Evolutionary conservation across 2,329 filamentous ascomycete genomes (phyloP).

Genomic region (Arthrinium puccinioides): DNA sequence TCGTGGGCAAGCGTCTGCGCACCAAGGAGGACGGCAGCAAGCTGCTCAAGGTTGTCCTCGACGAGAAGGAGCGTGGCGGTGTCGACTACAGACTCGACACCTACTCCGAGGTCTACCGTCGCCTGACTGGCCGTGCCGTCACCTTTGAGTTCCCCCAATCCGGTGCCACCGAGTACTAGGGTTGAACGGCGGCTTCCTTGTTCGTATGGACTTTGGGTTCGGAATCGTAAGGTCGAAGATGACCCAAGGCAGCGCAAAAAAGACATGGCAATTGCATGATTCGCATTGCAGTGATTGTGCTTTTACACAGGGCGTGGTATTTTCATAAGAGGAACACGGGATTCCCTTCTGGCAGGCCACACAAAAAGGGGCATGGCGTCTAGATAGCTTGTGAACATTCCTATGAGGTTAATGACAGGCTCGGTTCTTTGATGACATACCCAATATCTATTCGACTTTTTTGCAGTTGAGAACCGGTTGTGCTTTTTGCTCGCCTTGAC

Average conservation of each 20-base stretch:
- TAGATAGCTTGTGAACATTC: constrained; percentile 38
- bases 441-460: constrained; percentile 7
- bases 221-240: no score
- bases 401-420: constrained; percentile 26
- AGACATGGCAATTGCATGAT: no score
- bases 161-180: constrained; percentile 73
- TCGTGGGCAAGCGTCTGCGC: constrained; percentile 96
- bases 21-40: constrained; percentile 99
- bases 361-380: constrained; percentile 40
- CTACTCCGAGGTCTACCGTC: constrained; percentile 99
- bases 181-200: constrained; percentile 26
- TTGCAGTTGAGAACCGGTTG: no score
- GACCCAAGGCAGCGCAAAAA: no score
- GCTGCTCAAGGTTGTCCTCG: constrained; percentile 96
- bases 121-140: constrained; percentile 92
- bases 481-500: no score
- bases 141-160: constrained; percentile 97
- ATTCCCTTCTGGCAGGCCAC: constrained; percentile 15
- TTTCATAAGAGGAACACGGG: no score
- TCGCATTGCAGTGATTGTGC: no score
- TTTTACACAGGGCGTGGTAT: no score
- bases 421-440: constrained; percentile 23
- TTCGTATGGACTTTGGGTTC: no score
- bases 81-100: constrained; percentile 99
- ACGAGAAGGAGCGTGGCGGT: constrained; percentile 99